Evolutionary conservation across 2,329 filamentous ascomycete genomes (phyloP), one percentile per base, ranked within the genome.

Genomic region (Trichophaea hybrida): DNA sequence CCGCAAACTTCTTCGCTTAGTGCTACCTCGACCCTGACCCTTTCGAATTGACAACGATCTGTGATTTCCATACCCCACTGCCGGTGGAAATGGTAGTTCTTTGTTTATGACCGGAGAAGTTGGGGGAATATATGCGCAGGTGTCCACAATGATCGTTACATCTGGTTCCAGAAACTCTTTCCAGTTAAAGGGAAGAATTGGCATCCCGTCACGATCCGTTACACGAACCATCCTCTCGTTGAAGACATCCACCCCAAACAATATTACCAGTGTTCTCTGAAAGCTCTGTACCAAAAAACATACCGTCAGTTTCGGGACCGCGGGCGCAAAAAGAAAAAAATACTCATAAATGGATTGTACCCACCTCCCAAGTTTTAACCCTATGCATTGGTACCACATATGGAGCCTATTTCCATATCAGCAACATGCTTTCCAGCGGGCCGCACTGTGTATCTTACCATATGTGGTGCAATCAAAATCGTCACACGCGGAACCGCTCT

Each of bases 311-410:
- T 40, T 49, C 32, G 4, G 40, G 24, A 8, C 17, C 31, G 24
- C 24, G 24, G 3, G 24, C 24, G 24, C 24, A 24, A 24, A 37
- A 33, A 34, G 35, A 10, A 31, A 17, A 38, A 50, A 33, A 34
- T 15, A 40, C 10, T 12, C 38, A 6, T 31, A 24, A 24, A 24
- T 24, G 1, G 24, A 24, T 3, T 24, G 24, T 3, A 63, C 61
- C 43, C 60, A 68, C 66, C 49, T 68, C 64, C 66, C 66, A 68
- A n/a, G 66, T 67, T 46, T 65, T 58, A 37, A 65, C 66, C 44
- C 65, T 68, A 40, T 67, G 61, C 48, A 66, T 43, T 24, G 66
- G 65, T 33, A 68, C 65, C 34, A 67, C 63, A 50, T 65, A 67
- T 33, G 66, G 65, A 17, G 62, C 64, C 61, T 50, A 31, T 10